phyloP scores from a whole-genome alignment of 352 stramenopile species.

The Globisporangium megalacanthum region DNA sequence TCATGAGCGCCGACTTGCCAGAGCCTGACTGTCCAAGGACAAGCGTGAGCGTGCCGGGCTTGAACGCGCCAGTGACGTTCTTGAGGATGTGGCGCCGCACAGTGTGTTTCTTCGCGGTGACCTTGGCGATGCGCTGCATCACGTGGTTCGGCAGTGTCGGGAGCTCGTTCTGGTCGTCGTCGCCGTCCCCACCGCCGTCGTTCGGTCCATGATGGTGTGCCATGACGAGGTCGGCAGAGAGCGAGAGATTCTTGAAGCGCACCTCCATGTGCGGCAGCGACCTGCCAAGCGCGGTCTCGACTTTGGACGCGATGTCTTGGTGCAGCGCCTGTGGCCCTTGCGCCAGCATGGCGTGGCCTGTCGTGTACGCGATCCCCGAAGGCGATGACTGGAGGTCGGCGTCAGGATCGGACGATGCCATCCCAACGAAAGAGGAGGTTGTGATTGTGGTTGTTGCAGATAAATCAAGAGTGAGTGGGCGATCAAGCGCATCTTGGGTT shows the following conservation, averaged over 20 bases:
- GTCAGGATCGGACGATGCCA: conserved; percentile 4
- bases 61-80: conserved; percentile 22
- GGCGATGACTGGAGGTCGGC: conserved; percentile 1
- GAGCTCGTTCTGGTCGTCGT: conserved; percentile 20
- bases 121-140: conserved; percentile 18
- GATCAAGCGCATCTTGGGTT: too few species aligned
- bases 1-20: conserved; percentile 54
- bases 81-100: conserved; percentile 15
- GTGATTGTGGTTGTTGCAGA: not conserved
- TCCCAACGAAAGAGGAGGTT: not conserved
- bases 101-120: conserved; percentile 10
- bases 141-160: conserved; percentile 36
- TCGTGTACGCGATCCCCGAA: conserved; percentile 21
- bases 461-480: conserved; percentile 1
- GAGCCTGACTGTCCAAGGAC: conserved; percentile 45
- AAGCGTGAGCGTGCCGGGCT: conserved; percentile 49
- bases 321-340: conserved; percentile 31
- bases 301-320: conserved; percentile 22
- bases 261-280: conserved; percentile 43
- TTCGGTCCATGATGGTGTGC: conserved; percentile 11
- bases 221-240: conserved; percentile 29
- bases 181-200: not conserved
- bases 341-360: conserved; percentile 20
- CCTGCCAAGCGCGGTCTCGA: conserved; percentile 29
- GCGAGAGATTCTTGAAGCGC: conserved; percentile 37